Evolutionary conservation across 2,329 filamentous ascomycete species (phyloP).

Genomic region (Grosmannia huntii): DNA sequence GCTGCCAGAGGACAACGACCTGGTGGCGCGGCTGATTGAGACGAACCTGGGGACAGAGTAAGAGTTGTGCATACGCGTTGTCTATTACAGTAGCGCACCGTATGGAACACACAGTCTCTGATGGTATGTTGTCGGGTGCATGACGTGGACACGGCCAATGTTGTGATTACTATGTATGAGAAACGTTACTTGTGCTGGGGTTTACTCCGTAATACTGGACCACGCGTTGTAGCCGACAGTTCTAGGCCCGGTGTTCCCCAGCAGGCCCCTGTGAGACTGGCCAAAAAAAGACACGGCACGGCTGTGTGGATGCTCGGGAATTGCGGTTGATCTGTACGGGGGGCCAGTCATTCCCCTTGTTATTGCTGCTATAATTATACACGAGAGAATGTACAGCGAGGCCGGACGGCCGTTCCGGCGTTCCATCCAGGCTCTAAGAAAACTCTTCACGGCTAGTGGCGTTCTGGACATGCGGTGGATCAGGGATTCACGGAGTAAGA

Average conservation of each 20-base stretch:
- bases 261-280: background rate
- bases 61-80: no score
- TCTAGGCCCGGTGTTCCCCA: background rate
- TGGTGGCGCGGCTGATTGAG: constrained; percentile 25
- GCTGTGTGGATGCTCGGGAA: background rate
- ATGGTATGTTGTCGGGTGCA: no score
- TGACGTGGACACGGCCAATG: no score
- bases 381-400: no score
- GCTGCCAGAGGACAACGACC: constrained; percentile 23
- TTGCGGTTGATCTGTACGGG: background rate
- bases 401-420: background rate
- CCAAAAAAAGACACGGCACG: background rate
- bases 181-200: no score
- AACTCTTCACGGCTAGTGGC: background rate
- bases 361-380: constrained; percentile 6
- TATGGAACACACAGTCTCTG: no score
- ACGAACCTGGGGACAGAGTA: constrained; percentile 21
- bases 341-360: background rate
- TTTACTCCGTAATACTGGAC: no score
- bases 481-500: background rate
- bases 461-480: background rate
- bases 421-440: background rate
- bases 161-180: no score
- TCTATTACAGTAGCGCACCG: no score
- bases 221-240: no score